A percentile compares a stretch with the other conserved stretches of the same genome.
These are phyloP conservation scores for Penicillium sp. DNA, from an alignment of 2,329 filamentous ascomycete species.

Conservation along the genomic window DNA sequence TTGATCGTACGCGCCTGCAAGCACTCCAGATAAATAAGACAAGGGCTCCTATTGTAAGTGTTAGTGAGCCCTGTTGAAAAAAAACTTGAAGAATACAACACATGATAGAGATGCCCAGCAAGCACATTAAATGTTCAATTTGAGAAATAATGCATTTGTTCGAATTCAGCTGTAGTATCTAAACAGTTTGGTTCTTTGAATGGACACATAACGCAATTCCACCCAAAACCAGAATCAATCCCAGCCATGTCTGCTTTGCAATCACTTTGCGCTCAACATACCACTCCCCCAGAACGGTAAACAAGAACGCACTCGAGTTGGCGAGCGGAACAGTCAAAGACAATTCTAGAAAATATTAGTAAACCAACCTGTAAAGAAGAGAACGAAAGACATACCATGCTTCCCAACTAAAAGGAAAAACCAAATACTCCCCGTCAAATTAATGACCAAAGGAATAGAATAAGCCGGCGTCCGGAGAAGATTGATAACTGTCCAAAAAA, in stretches of 20 bases:
- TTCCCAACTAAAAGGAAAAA: constrained; percentile 93
- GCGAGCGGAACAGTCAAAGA: constrained; percentile 93
- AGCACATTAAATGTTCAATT: too few species aligned
- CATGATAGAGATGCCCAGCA: too few species aligned
- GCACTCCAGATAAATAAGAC: too few species aligned
- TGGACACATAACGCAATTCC: constrained; percentile 85
- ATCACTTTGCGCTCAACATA: constrained; percentile 92
- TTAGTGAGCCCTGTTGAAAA: too few species aligned
- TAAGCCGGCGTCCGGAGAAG: constrained; percentile 80
- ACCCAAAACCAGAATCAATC: constrained; percentile 74
- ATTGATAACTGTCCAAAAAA: constrained; percentile 75
- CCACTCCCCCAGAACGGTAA: constrained; percentile 93
- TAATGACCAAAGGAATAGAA: constrained; percentile 79
- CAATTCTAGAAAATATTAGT: constrained; percentile 60
- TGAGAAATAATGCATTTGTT: too few species aligned
- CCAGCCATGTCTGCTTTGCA: constrained; percentile 78
- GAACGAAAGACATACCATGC: constrained; percentile 64
- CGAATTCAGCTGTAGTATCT: neutral
- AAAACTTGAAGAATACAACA: too few species aligned
- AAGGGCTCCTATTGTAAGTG: too few species aligned
- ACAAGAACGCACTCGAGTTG: constrained; percentile 92
- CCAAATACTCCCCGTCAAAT: constrained; percentile 92
- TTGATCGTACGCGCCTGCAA: neutral
- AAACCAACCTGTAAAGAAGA: constrained; percentile 3
- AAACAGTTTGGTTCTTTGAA: constrained; percentile 37